These are phyloP conservation scores for Bimuria novae-zelandiae DNA, from an alignment of 2,329 filamentous ascomycete genomes.

Conservation along the genomic window DNA sequence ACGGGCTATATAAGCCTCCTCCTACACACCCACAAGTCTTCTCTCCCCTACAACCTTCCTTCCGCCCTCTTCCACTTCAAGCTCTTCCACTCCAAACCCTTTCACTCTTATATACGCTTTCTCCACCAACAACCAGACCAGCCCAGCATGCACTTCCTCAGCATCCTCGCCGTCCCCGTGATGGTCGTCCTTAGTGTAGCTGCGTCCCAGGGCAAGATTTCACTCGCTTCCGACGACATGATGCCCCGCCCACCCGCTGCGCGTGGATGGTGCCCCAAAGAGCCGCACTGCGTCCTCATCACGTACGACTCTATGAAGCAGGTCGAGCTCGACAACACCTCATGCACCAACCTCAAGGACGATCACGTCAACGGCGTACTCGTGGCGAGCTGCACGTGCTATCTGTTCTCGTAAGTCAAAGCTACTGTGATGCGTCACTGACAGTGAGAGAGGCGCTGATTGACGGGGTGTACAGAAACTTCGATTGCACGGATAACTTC, in stretches of 20 bases:
- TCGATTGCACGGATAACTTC: background rate
- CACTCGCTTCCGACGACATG: no score
- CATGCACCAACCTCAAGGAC: background rate
- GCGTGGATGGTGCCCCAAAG: background rate
- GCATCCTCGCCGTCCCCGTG: background rate
- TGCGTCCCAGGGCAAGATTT: no score
- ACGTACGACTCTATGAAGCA: background rate
- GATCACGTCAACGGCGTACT: background rate
- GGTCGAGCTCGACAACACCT: background rate
- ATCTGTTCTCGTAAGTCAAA: background rate
- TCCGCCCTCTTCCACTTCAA: no score
- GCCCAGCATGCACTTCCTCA: background rate
- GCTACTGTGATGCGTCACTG: no score
- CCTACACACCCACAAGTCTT: no score
- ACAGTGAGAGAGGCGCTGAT: no score
- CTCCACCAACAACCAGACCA: background rate
- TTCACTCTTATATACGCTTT: no score
- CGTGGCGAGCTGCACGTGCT: background rate
- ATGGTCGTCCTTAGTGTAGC: background rate
- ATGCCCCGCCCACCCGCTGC: background rate
- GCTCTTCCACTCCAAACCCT: no score
- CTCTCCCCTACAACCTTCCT: no score
- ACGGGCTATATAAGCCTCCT: no score
- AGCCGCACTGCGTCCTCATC: background rate
- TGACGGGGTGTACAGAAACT: background rate